These are phyloP conservation scores for Penicillium sp. DNA, from an alignment of 2,329 filamentous ascomycete genomes.

Conservation along the genomic window DNA sequence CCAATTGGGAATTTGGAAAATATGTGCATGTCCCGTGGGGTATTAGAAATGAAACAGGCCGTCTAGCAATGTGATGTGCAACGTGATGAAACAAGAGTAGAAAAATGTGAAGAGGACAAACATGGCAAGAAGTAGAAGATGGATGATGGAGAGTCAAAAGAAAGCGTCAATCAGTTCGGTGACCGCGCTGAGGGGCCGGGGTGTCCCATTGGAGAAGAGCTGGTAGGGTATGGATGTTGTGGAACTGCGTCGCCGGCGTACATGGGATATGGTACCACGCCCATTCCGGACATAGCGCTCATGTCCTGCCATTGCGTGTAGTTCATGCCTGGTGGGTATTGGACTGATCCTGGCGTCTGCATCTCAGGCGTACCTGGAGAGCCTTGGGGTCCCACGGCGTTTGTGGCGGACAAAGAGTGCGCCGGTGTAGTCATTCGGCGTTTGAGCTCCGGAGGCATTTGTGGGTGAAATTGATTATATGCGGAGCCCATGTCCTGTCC, in stretches of 20 bases:
- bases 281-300: constrained; percentile 31
- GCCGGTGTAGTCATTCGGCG: constrained; percentile 39
- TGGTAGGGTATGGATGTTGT: constrained; percentile 28
- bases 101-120: constrained; percentile 1
- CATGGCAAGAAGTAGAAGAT: not conserved
- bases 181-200: constrained; percentile 27
- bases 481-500: constrained; percentile 33
- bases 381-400: constrained; percentile 23
- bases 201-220: constrained; percentile 34
- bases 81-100: constrained; percentile 15
- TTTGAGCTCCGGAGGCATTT: constrained; percentile 35
- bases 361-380: constrained; percentile 28
- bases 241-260: constrained; percentile 29
- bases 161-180: constrained; percentile 26
- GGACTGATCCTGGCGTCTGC: constrained; percentile 29
- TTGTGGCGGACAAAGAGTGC: constrained; percentile 24
- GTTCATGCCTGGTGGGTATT: constrained; percentile 34
- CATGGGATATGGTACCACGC: constrained; percentile 35
- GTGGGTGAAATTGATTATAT: constrained; percentile 30
- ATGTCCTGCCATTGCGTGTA: constrained; percentile 33
- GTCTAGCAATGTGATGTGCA: constrained; percentile 25
- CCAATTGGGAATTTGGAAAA: constrained; percentile 9
- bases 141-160: not conserved
- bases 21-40: constrained; percentile 21
- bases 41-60: constrained; percentile 30